Base-by-base conservation (phyloP, 179 eudicot species). In the Gypsophila paniculata region DNA sequence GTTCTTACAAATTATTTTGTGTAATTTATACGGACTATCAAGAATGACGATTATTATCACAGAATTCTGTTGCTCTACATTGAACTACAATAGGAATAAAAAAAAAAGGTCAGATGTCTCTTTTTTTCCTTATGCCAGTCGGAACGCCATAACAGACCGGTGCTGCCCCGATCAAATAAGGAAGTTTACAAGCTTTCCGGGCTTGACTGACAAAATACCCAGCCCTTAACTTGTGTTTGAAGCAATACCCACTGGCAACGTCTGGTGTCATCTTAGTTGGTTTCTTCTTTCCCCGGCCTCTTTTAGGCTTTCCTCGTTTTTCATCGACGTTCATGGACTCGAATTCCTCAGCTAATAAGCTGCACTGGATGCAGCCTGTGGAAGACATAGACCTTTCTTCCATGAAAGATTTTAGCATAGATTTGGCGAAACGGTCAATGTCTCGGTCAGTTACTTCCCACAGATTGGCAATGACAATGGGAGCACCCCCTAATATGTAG, bases 61-160 rank as follows among this genome's bases (percentile, higher is more conserved):
- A 29, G 34, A 29, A 29, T 29, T 29, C 34, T 29, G 2, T 29
- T 29, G 34, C 4, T 29, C 34, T 29, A 29, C 4, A 29, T 29
- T 29, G 4, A 29, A 29, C 34, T 29, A 29, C 34, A 29, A 2
- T 2, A 42, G 46, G 1, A 6, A 42, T 2, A 42, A 42, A 42
- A 42, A 42, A 42, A 13, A 53, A 52, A 3, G 9, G 38, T 72
- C 62, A 73, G 8, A 68, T 42, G 32, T 83, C 84, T 72, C 68
- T 79, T 78, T 88, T 94, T 57, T 79, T 88, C 21, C 78, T 73
- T 39, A 94, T 90, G 21, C 90, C 90, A 0, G 99, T 94, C 1
- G 99, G 99, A 6, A 94, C 96, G 38, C 99, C 99, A 73, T 94
- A 94, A 83, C 99, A 94, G 61, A 94, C 95, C 1, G 99, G 99